Percentiles rank a stretch among this genome's conserved stretches.
Conservation (phyloP, 2,329 filamentous ascomycete species). For the Thielaviopsis cerberus region DNA sequence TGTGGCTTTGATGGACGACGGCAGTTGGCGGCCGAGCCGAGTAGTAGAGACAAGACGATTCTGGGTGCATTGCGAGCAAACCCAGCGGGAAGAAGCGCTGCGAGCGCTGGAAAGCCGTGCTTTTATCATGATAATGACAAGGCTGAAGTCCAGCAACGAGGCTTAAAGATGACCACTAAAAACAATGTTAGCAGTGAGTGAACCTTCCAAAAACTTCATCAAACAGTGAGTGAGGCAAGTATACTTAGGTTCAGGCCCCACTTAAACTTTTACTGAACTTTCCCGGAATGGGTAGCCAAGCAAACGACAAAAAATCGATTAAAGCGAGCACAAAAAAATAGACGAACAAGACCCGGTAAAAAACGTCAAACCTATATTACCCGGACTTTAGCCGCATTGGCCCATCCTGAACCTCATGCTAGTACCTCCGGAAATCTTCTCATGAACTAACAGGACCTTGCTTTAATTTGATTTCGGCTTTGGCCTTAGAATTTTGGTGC, state of each 20-base stretch:
- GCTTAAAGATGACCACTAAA: background rate
- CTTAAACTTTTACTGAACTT: background rate
- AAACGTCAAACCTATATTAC: constrained; percentile 1
- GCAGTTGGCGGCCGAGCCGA: background rate
- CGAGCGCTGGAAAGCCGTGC: constrained; percentile 4
- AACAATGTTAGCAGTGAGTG: background rate
- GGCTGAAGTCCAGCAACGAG: background rate
- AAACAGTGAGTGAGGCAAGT: background rate
- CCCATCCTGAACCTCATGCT: constrained; percentile 3
- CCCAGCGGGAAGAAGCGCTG: background rate
- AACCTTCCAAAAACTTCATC: background rate
- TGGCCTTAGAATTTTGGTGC: constrained; percentile 3
- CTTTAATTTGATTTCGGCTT: constrained; percentile 1
- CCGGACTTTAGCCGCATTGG: constrained; percentile 10
- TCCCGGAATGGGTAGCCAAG: background rate
- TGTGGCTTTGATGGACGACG: background rate
- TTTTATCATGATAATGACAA: constrained; percentile 12
- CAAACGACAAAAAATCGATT: background rate
- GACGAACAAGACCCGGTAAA: background rate
- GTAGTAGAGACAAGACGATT: background rate
- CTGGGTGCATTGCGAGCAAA: constrained; percentile 5
- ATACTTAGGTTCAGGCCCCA: background rate
- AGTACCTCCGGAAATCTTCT: constrained; percentile 12
- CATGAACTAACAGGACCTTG: constrained; percentile 1
- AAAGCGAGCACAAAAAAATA: background rate